Evolutionary conservation across 2,329 filamentous ascomycete genomes (phyloP).

Genomic region (Trichoderma atrobrunneum): DNA sequence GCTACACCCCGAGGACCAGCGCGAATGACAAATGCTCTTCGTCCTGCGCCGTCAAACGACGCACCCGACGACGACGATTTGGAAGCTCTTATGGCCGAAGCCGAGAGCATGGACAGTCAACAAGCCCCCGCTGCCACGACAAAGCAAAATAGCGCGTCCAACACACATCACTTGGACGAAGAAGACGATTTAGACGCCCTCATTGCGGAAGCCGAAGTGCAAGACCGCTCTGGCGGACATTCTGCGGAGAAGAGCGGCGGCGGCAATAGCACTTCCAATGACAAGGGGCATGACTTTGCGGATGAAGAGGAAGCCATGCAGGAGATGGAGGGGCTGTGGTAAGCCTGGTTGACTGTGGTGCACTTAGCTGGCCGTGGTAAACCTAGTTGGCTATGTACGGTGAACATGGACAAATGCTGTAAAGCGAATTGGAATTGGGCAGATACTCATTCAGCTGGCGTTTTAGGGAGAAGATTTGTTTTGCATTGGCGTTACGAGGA

Average conservation of each 20-base stretch:
- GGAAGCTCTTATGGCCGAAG: conserved; percentile 53
- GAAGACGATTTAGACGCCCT: conserved; percentile 47
- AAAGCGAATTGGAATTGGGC: background rate
- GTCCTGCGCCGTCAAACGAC: conserved; percentile 25
- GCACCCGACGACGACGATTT: conserved; percentile 48
- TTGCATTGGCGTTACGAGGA: background rate
- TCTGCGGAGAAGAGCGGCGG: background rate
- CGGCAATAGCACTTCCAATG: background rate
- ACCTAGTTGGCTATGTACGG: background rate
- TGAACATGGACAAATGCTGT: background rate
- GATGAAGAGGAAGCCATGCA: conserved; percentile 69
- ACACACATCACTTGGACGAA: background rate
- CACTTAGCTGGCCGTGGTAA: conserved; percentile 53
- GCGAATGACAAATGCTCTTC: conserved; percentile 19
- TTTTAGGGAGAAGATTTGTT: background rate
- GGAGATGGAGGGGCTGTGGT: conserved; percentile 58
- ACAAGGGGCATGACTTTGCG: conserved; percentile 43
- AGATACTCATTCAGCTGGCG: background rate
- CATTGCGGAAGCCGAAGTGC: conserved; percentile 48
- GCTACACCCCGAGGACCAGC: conserved; percentile 45
- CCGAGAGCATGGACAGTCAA: conserved; percentile 32
- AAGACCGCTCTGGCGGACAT: conserved; percentile 19
- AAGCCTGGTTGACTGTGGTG: background rate
- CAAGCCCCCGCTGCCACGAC: background rate
- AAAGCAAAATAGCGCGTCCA: background rate